These are phyloP conservation scores for Sambucus nigra DNA, from an alignment of 129 eudicot genomes.

Conservation along the genomic window DNA sequence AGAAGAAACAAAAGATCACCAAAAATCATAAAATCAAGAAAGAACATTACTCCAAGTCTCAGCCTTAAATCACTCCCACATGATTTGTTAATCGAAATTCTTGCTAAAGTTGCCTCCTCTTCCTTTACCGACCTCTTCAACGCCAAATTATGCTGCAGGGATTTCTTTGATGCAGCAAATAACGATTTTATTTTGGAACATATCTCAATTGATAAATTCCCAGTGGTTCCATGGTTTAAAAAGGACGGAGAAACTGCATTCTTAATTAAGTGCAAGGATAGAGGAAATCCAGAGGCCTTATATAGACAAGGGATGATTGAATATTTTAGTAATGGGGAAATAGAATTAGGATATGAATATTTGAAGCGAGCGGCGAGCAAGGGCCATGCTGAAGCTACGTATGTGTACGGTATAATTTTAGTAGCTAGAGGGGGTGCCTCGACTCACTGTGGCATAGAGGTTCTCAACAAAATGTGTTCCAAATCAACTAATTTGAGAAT, in stretches of 20 bases:
- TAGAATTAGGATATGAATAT: constrained; percentile 31
- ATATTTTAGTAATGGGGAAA: constrained; percentile 26
- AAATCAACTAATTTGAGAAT: no score
- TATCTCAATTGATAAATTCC: constrained; percentile 34
- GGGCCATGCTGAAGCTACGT: constrained; percentile 37
- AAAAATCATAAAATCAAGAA: no score
- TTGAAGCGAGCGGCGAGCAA: constrained; percentile 31
- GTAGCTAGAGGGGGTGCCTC: constrained; percentile 34
- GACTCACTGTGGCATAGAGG: constrained; percentile 27
- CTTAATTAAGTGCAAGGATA: constrained; percentile 27
- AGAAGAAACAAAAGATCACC: no score
- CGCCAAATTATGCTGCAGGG: constrained; percentile 36
- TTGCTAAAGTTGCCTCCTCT: constrained; percentile 35
- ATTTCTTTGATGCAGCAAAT: constrained; percentile 37
- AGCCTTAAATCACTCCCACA: constrained; percentile 35
- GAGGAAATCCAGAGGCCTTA: constrained; percentile 42
- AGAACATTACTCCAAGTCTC: no score
- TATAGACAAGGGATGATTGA: constrained; percentile 43
- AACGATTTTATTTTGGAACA: constrained; percentile 30
- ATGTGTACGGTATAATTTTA: constrained; percentile 36
- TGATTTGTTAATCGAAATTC: constrained; percentile 28
- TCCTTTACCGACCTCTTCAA: constrained; percentile 44
- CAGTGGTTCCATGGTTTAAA: constrained; percentile 36
- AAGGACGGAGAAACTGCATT: constrained; percentile 22
- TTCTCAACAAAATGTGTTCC: constrained; percentile 16